Conservation (phyloP, 2,329 filamentous ascomycete genomes). For the Colletotrichum higginsianum region DNA sequence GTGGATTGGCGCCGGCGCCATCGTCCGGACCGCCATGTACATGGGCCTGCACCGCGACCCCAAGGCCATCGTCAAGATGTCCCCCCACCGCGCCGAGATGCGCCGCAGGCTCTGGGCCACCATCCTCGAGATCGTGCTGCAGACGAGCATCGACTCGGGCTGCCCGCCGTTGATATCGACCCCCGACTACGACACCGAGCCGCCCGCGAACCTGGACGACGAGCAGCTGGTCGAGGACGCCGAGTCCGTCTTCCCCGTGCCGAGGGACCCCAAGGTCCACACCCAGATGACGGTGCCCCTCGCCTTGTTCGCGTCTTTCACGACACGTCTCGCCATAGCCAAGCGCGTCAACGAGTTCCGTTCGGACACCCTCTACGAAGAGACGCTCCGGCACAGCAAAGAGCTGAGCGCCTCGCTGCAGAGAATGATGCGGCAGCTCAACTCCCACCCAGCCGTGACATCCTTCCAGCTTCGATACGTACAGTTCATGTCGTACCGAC, state of each 20-base stretch:
- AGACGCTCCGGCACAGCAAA: conserved; percentile 62
- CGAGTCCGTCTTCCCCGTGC: conserved; percentile 40
- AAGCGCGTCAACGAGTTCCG: conserved; percentile 64
- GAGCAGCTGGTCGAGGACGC: conserved; percentile 60
- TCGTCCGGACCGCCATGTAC: conserved; percentile 69
- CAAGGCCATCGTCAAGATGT: conserved; percentile 62
- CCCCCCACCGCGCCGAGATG: conserved; percentile 65
- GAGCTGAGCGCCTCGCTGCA: conserved; percentile 59
- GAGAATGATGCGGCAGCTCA: conserved; percentile 52
- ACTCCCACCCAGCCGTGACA: conserved; percentile 45
- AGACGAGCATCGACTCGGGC: conserved; percentile 66
- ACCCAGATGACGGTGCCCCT: conserved; percentile 68
- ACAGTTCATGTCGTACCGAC: conserved; percentile 62
- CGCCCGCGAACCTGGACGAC: conserved; percentile 68
- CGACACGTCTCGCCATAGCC: conserved; percentile 60
- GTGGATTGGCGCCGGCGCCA: conserved; percentile 65
- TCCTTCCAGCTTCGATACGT: conserved; percentile 60
- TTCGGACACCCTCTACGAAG: conserved; percentile 60
- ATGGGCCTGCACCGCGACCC: conserved; percentile 74
- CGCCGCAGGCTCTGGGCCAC: conserved; percentile 71
- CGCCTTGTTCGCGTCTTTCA: conserved; percentile 60
- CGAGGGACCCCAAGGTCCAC: conserved; percentile 48
- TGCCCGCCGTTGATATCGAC: conserved; percentile 63
- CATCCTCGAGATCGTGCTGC: conserved; percentile 68
- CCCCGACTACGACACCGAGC: conserved; percentile 65